These are phyloP conservation scores for Metschnikowia lachancei DNA, from an alignment of 805 yeast genomes.

Conservation along the genomic window DNA sequence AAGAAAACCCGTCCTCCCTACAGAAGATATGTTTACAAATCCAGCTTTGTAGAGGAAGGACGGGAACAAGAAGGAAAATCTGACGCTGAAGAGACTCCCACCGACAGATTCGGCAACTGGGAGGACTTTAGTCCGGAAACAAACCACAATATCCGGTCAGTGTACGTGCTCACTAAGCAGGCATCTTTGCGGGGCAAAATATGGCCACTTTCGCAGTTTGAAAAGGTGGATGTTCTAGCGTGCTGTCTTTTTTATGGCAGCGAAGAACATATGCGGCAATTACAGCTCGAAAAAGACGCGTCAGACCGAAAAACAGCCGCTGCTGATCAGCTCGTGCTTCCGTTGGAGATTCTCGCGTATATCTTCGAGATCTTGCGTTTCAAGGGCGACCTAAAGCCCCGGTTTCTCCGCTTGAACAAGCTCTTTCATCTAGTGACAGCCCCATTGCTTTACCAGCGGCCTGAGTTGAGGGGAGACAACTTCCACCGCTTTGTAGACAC, in stretches of 20 bases:
- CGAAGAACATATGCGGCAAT: slow-evolving; percentile 21
- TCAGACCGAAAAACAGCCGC: slow-evolving; percentile 11
- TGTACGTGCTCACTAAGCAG: slow-evolving; percentile 33
- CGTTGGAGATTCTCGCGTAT: slow-evolving; percentile 34
- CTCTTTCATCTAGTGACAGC: slow-evolving; percentile 57
- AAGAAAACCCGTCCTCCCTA: slow-evolving; percentile 80
- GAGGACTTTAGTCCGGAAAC: slow-evolving; percentile 27
- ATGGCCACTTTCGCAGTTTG: slow-evolving; percentile 53
- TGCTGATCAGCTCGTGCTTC: slow-evolving; percentile 27
- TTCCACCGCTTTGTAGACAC: slow-evolving; percentile 72
- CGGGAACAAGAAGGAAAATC: slow-evolving; percentile 14
- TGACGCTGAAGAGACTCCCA: slow-evolving; percentile 16
- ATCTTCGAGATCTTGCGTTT: slow-evolving; percentile 31
- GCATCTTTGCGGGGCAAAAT: slow-evolving; percentile 23
- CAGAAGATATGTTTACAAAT: slow-evolving; percentile 64
- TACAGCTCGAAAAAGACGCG: slow-evolving; percentile 11
- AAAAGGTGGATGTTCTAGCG: slow-evolving; percentile 47
- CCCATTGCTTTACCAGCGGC: slow-evolving; percentile 64
- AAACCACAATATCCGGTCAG: slow-evolving; percentile 30
- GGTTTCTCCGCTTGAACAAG: slow-evolving; percentile 58
- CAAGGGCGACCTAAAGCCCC: slow-evolving; percentile 39
- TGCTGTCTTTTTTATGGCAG: slow-evolving; percentile 31
- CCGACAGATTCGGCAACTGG: slow-evolving; percentile 18
- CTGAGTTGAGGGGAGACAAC: slow-evolving; percentile 62
- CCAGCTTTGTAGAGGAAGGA: slow-evolving; percentile 27